Conservation (phyloP, 257 asterid genomes). For the Ocimum tenuiflorum region DNA sequence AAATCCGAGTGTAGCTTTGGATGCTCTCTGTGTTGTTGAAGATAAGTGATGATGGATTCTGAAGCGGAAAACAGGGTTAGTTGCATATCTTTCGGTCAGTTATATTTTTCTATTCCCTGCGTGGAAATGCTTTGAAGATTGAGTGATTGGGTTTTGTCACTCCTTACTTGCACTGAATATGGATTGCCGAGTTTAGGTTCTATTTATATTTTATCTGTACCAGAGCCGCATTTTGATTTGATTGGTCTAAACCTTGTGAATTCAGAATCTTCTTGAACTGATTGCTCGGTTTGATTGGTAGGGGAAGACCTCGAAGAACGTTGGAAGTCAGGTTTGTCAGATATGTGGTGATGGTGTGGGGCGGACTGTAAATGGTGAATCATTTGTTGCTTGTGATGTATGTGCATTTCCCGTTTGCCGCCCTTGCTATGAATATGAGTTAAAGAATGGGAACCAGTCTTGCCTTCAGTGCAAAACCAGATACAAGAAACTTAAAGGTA, state of each 20-base stretch:
- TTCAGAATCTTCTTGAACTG: slow-evolving; percentile 2
- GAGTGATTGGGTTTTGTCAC: neutral
- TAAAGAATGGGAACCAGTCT: slow-evolving; percentile 83
- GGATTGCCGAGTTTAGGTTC: neutral
- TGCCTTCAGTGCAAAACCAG: slow-evolving; percentile 94
- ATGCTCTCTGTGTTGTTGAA: slow-evolving; percentile 16
- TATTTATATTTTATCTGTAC: neutral
- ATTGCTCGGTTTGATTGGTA: slow-evolving; percentile 21
- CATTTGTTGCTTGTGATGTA: slow-evolving; percentile 78
- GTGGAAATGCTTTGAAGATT: neutral
- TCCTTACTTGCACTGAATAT: neutral
- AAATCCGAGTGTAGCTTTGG: slow-evolving; percentile 24
- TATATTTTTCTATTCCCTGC: neutral
- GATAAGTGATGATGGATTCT: slow-evolving; percentile 43
- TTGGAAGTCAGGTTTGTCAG: slow-evolving; percentile 72
- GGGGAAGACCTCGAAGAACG: slow-evolving; percentile 66
- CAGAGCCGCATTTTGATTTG: neutral
- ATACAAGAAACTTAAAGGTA: slow-evolving; percentile 82
- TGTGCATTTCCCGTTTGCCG: slow-evolving; percentile 86
- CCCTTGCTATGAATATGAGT: slow-evolving; percentile 86
- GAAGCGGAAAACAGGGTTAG: slow-evolving; percentile 67
- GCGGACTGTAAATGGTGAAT: slow-evolving; percentile 55
- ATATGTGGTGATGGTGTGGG: slow-evolving; percentile 82
- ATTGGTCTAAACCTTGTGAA: too few species aligned
- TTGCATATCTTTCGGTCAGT: neutral